Evolutionary conservation across 768 basidiomycete species (phyloP), one percentile per base, ranked within the genome.

Genomic region (Amanita rubescens): DNA sequence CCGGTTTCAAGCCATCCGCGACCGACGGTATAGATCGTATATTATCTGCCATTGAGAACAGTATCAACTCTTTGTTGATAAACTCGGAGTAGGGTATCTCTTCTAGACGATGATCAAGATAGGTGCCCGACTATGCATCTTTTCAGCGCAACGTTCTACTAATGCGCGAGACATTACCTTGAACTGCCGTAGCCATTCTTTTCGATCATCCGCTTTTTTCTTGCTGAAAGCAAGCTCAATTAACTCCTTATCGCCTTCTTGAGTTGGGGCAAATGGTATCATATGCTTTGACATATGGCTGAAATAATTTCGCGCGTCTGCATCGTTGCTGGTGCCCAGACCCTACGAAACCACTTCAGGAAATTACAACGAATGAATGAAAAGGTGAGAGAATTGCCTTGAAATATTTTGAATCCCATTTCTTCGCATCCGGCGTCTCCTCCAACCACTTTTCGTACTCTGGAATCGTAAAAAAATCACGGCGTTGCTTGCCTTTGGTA

Each of bases 21-120:
- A 91, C 79, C 0, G 88, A 96, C 2, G 96, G 96, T 59, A 99
- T 98, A 3, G 96, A 99, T 53, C 96, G 94, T 58, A 96, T 81
- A 63, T 98, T 98, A 65, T 99, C 96, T 3, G 96, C 96, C 92
- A 98, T 97, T 1, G 96, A 99, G 78, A 97, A 99, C 24, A 97
- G 77, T 55, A 99, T 97, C 43, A 99, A 72, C 65, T 99, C 96
- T 69, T 84, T 91, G 75, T 99, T 97, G 72, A 99, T 95, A 66
- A 99, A 99, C 62, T 99, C 94, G 1, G 87, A 80, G 65, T 85
- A 90, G 0, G 90, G 81, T 57, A 99, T 89, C 62, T 91, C 85
- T 42, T 86, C 82, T 30, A 89, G 78, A 54, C 84, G 80, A 68
- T 99, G 95, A 64, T 98, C 85, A 46, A 99, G 75, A 68, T 76